Conservation (phyloP, 768 basidiomycete genomes). For the Tephrocybe sp. region DNA sequence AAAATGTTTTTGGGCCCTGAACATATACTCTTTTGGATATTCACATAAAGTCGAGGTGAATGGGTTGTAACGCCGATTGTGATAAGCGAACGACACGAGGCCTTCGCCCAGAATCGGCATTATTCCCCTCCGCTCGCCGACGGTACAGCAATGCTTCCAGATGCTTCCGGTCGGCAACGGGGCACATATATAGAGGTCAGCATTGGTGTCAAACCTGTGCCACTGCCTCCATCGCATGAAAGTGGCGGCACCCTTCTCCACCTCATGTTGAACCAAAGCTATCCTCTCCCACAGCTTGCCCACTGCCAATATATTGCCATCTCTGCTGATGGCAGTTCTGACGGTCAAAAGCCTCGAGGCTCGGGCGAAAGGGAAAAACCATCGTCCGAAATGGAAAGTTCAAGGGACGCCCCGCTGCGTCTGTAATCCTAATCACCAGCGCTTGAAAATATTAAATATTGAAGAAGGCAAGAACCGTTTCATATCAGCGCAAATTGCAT, state of each 20-base stretch:
- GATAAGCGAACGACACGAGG: constrained; percentile 21
- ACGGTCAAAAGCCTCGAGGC: constrained; percentile 13
- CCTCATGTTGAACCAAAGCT: not conserved
- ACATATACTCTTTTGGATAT: constrained; percentile 19
- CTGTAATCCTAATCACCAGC: not conserved
- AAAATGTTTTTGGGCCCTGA: constrained; percentile 22
- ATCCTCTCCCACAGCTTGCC: not conserved
- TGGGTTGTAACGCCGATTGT: constrained; percentile 17
- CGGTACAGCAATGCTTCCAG: not conserved
- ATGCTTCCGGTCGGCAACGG: not conserved
- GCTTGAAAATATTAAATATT: not conserved
- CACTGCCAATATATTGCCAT: constrained; percentile 3
- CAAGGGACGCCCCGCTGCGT: constrained; percentile 9
- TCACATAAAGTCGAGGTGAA: constrained; percentile 19
- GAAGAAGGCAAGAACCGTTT: constrained; percentile 5
- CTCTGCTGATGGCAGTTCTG: constrained; percentile 11
- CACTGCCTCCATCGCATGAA: not conserved
- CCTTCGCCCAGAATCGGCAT: constrained; percentile 1
- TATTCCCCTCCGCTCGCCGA: constrained; percentile 2
- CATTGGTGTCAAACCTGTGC: not conserved
- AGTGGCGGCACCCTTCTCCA: not conserved
- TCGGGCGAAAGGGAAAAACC: not conserved
- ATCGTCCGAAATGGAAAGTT: constrained; percentile 15
- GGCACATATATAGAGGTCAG: not conserved
- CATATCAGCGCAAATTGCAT: constrained; percentile 4